Conservation (phyloP, 2,329 filamentous ascomycete species). For the Alternaria alternata region DNA sequence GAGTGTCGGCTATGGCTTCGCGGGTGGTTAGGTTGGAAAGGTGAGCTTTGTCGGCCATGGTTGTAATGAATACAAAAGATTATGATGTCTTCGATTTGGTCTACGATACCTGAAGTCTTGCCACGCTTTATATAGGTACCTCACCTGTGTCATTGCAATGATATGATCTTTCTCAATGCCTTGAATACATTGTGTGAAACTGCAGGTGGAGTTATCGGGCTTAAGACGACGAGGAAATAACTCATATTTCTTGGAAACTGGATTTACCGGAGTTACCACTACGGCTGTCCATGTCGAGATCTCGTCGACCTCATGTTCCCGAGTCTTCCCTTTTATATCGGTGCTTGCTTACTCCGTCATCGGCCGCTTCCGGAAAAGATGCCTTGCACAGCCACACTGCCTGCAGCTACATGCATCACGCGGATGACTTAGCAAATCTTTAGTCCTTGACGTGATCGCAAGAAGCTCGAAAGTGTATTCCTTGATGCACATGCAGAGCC, state of each 20-base stretch:
- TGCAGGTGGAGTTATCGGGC: not conserved
- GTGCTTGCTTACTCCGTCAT: not conserved
- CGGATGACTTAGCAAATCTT: not conserved
- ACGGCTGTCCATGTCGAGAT: not conserved
- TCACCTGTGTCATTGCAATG: not conserved
- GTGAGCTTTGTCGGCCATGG: not conserved
- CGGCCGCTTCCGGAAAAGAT: not conserved
- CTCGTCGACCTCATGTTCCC: not conserved
- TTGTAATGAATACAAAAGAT: not conserved
- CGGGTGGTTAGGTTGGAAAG: constrained; percentile 21
- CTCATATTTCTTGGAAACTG: not conserved
- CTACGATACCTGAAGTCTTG: not conserved
- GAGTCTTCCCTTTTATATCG: not conserved
- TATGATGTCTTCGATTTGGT: not conserved
- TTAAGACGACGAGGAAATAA: not conserved
- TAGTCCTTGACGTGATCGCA: not conserved
- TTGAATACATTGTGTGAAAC: not conserved
- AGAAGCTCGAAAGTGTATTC: not conserved
- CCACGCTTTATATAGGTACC: not conserved
- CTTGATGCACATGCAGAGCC: not conserved
- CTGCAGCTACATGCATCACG: not conserved
- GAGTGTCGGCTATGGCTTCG: constrained; percentile 34
- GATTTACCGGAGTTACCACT: not conserved
- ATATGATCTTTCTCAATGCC: not conserved
- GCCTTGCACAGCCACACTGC: constrained; percentile 5